Evolutionary conservation across 2,329 filamentous ascomycete genomes (phyloP), one percentile per base, ranked within the genome.

Genomic region (Fusarium tjaetaba): DNA sequence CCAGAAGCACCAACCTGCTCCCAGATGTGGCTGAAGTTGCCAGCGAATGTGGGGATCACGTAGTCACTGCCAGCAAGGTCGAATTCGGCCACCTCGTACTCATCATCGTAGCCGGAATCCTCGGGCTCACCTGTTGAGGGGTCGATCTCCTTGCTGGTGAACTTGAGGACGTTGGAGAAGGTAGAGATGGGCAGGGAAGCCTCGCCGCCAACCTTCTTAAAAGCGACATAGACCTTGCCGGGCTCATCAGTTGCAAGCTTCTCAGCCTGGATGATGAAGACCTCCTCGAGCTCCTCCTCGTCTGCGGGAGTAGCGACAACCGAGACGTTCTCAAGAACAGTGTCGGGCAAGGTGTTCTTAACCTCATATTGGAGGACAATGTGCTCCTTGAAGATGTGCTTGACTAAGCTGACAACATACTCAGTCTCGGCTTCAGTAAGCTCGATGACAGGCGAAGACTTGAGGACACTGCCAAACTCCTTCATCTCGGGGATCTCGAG

Each of bases 321-420:
- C 0, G 94, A 94, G 22, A 97, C 94, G 71, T 97, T 94, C 81
- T 97, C 94, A 39, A 98, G 88, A 34, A 99, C 90, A 22, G 95
- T 97, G 70, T 95, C 94, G 18, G 94, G 92, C 16, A 99, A 88
- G 5, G 96, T 99, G 86, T 99, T 99, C 88, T 97, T 98, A 82
- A 99, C 91, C 81, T 98, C 94, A 83, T 96, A 99, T 81, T 99
- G 96, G 61, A 99, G 86, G 39, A 99, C 96, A 79, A 99, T 87
- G 80, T 98, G 94, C 81, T 97, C 94, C 85, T 97, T 97, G 91
- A 98, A 99, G 79, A 99, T 91, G 81, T 99, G 96, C 87, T 99
- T 99, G 83, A 98, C 90, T 28, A 96, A 92, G 41, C 89, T 91
- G 69, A 99, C 96, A 57, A 98, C 95, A 78, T 99, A 99, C 83